These are phyloP conservation scores for Bidens hawaiensis DNA, from an alignment of 140 eudicot species.

Conservation along the genomic window DNA sequence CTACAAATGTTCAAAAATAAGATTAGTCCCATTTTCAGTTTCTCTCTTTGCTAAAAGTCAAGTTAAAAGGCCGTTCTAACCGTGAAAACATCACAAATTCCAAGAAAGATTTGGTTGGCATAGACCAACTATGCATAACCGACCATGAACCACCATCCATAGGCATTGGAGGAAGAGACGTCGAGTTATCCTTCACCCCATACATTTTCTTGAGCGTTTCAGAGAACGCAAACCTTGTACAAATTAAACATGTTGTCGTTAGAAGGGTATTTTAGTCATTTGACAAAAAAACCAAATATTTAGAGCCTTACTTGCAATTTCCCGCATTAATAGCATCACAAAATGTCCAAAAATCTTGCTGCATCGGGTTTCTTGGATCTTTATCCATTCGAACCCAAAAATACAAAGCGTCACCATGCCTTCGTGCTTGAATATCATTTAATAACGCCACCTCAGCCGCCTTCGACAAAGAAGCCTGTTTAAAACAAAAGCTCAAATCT, in stretches of 20 bases:
- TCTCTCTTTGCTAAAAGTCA: neutral
- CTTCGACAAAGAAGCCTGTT: neutral
- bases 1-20: conserved; percentile 25
- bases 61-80: conserved; percentile 30
- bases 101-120: conserved; percentile 83
- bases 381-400: conserved; percentile 91
- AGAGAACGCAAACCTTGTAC: conserved; percentile 70
- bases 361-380: conserved; percentile 75
- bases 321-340: conserved; percentile 98
- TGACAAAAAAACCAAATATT: neutral
- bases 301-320: conserved; percentile 80
- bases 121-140: conserved; percentile 91
- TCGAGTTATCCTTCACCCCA: conserved; percentile 55
- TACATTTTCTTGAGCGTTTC: conserved; percentile 85
- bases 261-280: conserved; percentile 12
- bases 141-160: conserved; percentile 86
- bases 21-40: neutral
- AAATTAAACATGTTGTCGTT: conserved; percentile 6
- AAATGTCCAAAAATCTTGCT: conserved; percentile 94
- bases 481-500: neutral
- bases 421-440: conserved; percentile 65
- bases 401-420: conserved; percentile 80
- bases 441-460: conserved; percentile 13
- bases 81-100: conserved; percentile 98
- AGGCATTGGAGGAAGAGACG: conserved; percentile 86